These are phyloP conservation scores for Oemleria cerasiformis DNA, from an alignment of 306 rosid genomes.

Conservation along the genomic window DNA sequence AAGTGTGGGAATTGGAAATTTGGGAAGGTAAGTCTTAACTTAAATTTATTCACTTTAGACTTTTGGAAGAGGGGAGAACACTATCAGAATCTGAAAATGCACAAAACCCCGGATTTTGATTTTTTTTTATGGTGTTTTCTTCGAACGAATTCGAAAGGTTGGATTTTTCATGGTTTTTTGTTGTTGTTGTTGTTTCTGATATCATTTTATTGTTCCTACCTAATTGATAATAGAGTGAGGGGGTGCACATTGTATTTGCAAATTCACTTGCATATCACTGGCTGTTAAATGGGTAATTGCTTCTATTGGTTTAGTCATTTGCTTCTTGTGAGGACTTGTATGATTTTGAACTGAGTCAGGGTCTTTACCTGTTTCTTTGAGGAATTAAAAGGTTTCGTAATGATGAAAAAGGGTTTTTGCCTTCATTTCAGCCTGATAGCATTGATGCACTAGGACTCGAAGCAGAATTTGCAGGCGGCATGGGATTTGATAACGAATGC, in stretches of 20 bases:
- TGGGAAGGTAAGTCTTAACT: not conserved
- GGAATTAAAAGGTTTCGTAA: not conserved
- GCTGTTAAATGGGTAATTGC: not conserved
- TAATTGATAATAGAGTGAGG: not conserved
- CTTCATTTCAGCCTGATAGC: constrained; percentile 25
- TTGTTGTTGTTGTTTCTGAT: not conserved
- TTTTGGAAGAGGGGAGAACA: not conserved
- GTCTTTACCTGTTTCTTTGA: not conserved
- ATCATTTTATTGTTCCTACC: not conserved
- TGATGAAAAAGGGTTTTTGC: not conserved
- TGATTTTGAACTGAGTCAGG: not conserved
- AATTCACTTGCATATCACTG: not conserved
- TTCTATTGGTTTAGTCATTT: not conserved
- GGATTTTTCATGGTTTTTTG: not conserved
- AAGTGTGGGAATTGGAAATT: not conserved
- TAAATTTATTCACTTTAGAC: not conserved
- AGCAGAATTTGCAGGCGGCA: constrained; percentile 31
- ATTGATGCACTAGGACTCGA: constrained; percentile 44
- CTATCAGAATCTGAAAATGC: constrained; percentile 2
- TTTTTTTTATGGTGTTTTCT: not conserved
- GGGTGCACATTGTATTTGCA: not conserved
- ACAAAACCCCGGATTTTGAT: not conserved
- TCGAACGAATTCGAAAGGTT: too few species aligned
- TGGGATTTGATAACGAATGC: constrained; percentile 99
- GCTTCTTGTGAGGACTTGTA: not conserved